Conservation (phyloP, 805 yeast genomes). For the Saccharomycopsis lassenensis region DNA sequence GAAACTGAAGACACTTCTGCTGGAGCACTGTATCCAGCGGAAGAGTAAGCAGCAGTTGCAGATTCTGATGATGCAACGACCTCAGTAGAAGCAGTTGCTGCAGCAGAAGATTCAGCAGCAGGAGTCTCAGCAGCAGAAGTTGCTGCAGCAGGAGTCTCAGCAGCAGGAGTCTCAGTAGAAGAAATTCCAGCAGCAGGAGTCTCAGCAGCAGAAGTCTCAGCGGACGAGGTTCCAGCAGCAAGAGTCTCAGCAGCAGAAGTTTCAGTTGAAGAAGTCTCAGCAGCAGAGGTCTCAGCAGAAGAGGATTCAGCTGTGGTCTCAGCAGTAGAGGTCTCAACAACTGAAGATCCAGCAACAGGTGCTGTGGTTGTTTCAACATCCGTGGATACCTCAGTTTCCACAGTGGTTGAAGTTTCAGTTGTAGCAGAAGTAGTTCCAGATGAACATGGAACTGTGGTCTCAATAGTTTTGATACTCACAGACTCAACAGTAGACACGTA, state of each 20-base stretch:
- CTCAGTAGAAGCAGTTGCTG: neutral
- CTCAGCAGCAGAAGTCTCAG: neutral
- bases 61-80: too few relatives aligned
- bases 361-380: too few relatives aligned
- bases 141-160: neutral
- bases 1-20: too few relatives aligned
- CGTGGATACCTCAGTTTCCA: too few relatives aligned
- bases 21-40: too few relatives aligned
- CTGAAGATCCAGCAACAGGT: too few relatives aligned
- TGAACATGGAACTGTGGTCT: neutral
- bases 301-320: neutral
- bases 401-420: conserved; percentile 5
- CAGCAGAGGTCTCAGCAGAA: neutral
- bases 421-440: neutral
- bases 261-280: neutral
- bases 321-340: too few relatives aligned
- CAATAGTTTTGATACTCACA: neutral
- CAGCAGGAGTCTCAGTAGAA: neutral
- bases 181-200: neutral
- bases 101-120: neutral
- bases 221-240: neutral
- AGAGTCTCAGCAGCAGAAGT: neutral
- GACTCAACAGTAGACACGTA: neutral
- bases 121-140: neutral
- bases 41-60: too few relatives aligned